Base-by-base conservation (phyloP, 164 flowering plant species). In the Annona cherimola region DNA sequence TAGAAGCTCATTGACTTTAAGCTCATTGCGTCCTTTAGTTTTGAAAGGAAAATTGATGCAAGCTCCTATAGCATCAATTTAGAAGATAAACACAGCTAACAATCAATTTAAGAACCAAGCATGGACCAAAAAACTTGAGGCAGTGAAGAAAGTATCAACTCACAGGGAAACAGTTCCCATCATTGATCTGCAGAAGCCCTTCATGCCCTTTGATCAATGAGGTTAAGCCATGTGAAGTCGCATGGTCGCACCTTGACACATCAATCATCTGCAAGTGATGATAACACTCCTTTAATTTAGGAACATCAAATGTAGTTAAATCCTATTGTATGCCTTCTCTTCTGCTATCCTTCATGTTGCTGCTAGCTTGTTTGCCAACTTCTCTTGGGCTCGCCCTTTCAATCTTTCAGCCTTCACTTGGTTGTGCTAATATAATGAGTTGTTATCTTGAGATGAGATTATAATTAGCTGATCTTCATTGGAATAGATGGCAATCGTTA, bases 341-440 rank as follows among this genome's bases (percentile, higher is more conserved):
- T 91, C 97, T 5, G 97, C 98, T 76, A 87, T 90, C 80, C 99
- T 86, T 70, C 85, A 79, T 0, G 94, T 84, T 18, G 92, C 78
- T 1, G 98, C 94, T 1, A 91, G 81, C 75, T 91, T 95, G 82
- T 87, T 93, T 19, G 84, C 76, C 71, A 83, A 71, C 83, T 76
- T 90, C 79, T 95, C 99, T 68, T 89, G 90, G 26, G 93, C 96
- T 69, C 95, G 80, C 4, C 95, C 79, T 82, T 90, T 94, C 80
- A 89, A 62, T 74, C 91, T 86, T 77, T 94, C 99, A 8, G 97
- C 99, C 77, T 89, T 91, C 75, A 79, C 94, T 97, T 94, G 54
- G 1, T 43, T 9, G 39, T 57, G 62, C 42, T n/a, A 59, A 16
- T 5, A 46, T 35, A 66, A 46, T 26, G 46, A 16, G 4, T 42